These are phyloP conservation scores for Physcomitrellopsis africana DNA, from an alignment of 225 moss, liverwort and hornwort genomes.

Conservation along the genomic window DNA sequence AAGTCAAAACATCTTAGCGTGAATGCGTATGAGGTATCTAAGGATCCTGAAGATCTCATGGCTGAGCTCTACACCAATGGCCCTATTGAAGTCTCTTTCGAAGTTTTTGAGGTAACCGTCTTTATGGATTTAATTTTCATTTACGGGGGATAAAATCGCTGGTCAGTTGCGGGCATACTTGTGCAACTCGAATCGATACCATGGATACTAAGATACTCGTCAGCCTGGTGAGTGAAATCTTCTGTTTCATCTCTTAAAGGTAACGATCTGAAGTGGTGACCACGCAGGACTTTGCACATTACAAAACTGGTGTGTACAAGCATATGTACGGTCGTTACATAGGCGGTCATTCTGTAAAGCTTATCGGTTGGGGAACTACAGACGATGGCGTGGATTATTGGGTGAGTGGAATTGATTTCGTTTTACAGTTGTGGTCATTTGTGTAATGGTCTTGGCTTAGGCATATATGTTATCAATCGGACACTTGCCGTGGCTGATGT, in stretches of 20 bases:
- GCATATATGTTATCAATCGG: not conserved
- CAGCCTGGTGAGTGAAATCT: not conserved
- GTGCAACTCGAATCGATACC: not conserved
- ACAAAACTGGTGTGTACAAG: conserved; percentile 84
- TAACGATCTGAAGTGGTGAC: not conserved
- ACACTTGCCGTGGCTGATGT: not conserved
- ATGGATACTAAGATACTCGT: not conserved
- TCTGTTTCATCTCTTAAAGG: not conserved
- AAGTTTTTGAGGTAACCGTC: conserved; percentile 67
- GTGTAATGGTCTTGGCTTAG: not conserved
- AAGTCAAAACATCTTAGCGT: conserved; percentile 81
- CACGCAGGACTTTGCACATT: conserved; percentile 81
- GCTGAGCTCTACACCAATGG: conserved; percentile 86
- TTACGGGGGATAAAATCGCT: no score
- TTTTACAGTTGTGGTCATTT: not conserved
- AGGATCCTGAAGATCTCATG: conserved; percentile 71
- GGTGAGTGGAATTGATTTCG: conserved; percentile 39
- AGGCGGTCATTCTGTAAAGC: conserved; percentile 95
- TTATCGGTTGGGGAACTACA: conserved; percentile 89
- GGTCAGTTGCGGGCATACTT: not conserved
- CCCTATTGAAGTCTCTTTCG: conserved; percentile 84
- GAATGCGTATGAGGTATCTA: conserved; percentile 69
- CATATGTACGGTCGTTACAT: conserved; percentile 74
- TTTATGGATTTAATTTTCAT: not conserved
- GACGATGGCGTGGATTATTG: conserved; percentile 88